phyloP scores from a whole-genome alignment of 1,284 basidiomycete species.

The Rhodotorula sp. region DNA sequence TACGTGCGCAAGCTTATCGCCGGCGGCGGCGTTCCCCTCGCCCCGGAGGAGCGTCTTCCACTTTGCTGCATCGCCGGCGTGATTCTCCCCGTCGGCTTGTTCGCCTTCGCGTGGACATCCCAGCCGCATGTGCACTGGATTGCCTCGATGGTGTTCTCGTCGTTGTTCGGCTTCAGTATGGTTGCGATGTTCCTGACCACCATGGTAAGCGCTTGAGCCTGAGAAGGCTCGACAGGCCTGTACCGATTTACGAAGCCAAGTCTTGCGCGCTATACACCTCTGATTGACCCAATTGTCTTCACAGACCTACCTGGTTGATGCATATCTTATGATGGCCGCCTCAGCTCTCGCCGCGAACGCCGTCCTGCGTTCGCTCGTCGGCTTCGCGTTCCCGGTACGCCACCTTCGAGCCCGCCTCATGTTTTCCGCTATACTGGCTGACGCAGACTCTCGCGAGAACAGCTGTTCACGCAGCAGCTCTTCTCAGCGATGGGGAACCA shows the following conservation, averaged over 20 bases:
- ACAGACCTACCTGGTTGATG: constrained; percentile 38
- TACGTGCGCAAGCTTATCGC: constrained; percentile 59
- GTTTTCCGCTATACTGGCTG: not conserved
- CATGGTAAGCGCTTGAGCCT: constrained; percentile 43
- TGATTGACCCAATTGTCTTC: not conserved
- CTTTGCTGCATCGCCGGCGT: constrained; percentile 60
- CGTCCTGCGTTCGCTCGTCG: constrained; percentile 62
- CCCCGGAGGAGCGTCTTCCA: constrained; percentile 59
- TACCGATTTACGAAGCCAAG: not conserved
- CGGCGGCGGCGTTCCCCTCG: constrained; percentile 54
- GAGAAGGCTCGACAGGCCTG: not conserved
- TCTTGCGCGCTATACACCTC: too few species aligned
- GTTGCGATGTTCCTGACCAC: constrained; percentile 56
- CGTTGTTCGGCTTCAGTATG: constrained; percentile 54
- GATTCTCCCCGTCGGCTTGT: constrained; percentile 61
- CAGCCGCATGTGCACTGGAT: constrained; percentile 8
- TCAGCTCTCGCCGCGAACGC: constrained; percentile 68
- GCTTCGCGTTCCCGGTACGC: constrained; percentile 15
- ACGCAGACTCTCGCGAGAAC: not conserved
- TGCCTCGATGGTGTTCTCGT: not conserved
- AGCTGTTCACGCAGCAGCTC: constrained; percentile 54
- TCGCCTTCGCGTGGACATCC: constrained; percentile 53
- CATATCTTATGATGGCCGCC: constrained; percentile 58
- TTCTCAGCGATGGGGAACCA: constrained; percentile 62
- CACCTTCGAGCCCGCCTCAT: not conserved